Conservation (phyloP, 1,139 yeast genomes). For the Arxiozyma bovina region DNA sequence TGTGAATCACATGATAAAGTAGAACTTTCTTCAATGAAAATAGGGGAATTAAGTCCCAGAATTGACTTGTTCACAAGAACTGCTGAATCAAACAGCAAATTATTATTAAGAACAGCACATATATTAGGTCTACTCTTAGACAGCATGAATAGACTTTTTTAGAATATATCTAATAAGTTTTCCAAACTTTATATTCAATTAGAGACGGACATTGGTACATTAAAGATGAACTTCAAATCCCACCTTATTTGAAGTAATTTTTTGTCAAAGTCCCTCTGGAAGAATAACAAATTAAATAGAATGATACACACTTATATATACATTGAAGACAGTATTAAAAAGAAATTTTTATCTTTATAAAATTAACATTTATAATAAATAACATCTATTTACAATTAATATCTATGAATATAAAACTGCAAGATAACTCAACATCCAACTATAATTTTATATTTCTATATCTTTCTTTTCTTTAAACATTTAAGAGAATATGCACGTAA, state of each 20-base stretch:
- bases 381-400: neutral
- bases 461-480: neutral
- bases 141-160: too few species aligned
- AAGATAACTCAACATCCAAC: neutral
- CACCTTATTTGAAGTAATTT: neutral
- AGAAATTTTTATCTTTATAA: too few species aligned
- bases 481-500: slow-evolving; percentile 34
- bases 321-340: neutral
- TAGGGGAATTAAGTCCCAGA: neutral
- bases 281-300: too few species aligned
- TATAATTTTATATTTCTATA: too few species aligned
- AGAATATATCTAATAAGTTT: neutral
- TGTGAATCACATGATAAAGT: neutral
- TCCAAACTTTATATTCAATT: too few species aligned
- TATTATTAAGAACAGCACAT: neutral
- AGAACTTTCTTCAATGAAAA: neutral
- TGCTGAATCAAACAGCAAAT: neutral
- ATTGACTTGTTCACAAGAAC: neutral
- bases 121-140: too few species aligned
- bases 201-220: neutral
- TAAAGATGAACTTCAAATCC: neutral
- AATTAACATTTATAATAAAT: neutral
- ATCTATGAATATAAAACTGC: too few species aligned
- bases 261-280: neutral
- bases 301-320: neutral